Evolutionary conservation across 116 monocot species (phyloP).

Genomic region (Iris pallida): DNA sequence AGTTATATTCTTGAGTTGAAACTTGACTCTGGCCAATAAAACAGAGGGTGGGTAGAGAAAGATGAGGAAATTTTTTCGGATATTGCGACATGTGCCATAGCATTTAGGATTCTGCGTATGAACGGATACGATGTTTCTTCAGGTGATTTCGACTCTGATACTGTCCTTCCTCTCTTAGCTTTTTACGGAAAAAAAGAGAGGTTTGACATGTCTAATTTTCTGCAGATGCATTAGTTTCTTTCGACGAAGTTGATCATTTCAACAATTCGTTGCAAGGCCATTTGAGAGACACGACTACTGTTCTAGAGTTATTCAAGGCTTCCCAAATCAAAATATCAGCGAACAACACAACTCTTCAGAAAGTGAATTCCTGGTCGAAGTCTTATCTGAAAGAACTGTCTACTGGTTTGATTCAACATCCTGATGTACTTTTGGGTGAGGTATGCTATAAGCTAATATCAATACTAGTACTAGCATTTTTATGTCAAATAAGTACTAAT

Average conservation of each 20-base stretch:
- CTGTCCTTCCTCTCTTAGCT: neutral
- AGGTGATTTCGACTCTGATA: neutral
- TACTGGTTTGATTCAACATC: no score
- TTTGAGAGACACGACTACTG: constrained; percentile 17
- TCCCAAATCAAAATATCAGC: constrained; percentile 20
- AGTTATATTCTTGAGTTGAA: neutral
- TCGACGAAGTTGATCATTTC: constrained; percentile 21
- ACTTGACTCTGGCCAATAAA: constrained; percentile 6
- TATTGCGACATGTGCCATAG: constrained; percentile 30
- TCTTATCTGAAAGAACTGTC: constrained; percentile 9
- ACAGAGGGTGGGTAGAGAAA: constrained; percentile 26
- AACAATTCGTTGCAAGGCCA: constrained; percentile 22
- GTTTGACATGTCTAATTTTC: no score
- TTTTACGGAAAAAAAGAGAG: constrained; percentile 11
- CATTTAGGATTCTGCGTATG: constrained; percentile 27
- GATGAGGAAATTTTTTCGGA: constrained; percentile 27
- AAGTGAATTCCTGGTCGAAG: constrained; percentile 21
- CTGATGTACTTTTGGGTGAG: no score
- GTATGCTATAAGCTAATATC: no score
- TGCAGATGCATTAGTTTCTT: constrained; percentile 10
- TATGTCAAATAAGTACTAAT: no score
- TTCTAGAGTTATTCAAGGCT: constrained; percentile 31
- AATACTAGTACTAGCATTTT: no score
- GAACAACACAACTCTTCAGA: constrained; percentile 18
- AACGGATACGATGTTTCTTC: constrained; percentile 24